Conservation (phyloP, 495 filamentous ascomycete species). For the Xanthoparmelia taractica region DNA sequence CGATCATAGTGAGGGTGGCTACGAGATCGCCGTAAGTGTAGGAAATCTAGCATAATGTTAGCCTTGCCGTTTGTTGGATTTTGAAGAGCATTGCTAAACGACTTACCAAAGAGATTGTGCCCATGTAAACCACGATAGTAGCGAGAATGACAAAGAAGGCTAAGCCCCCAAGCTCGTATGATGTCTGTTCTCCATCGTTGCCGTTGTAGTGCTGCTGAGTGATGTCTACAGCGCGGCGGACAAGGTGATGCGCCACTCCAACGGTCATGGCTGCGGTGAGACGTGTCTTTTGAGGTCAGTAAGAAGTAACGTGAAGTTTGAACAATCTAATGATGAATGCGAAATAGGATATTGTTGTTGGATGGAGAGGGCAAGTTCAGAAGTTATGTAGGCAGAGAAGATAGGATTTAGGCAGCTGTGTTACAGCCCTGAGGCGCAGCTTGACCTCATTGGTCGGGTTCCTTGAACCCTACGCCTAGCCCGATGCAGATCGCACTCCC, state of each 20-base stretch:
- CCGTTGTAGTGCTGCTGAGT: constrained; percentile 21
- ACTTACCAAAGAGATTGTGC: constrained; percentile 26
- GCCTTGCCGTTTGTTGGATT: not conserved
- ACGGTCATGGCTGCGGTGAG: constrained; percentile 16
- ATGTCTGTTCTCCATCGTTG: constrained; percentile 7
- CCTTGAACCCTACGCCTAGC: too few relatives aligned
- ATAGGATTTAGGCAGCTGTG: not conserved
- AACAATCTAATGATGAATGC: not conserved
- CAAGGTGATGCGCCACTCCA: constrained; percentile 24
- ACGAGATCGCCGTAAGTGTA: constrained; percentile 56
- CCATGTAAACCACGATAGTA: constrained; percentile 23
- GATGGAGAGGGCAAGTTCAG: not conserved
- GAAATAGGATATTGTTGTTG: not conserved
- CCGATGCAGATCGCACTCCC: too few relatives aligned
- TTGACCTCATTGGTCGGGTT: not conserved
- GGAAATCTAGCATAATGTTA: constrained; percentile 31
- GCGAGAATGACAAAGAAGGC: constrained; percentile 17
- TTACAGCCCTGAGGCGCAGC: not conserved
- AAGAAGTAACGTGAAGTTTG: not conserved
- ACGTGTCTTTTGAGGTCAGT: not conserved
- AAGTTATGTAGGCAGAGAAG: not conserved
- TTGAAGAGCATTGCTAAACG: not conserved
- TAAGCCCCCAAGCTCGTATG: constrained; percentile 8
- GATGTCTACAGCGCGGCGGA: constrained; percentile 22
- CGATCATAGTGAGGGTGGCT: constrained; percentile 52